These are phyloP conservation scores for Leccinum pachyderme DNA, from an alignment of 1,284 basidiomycete genomes.

Conservation along the genomic window DNA sequence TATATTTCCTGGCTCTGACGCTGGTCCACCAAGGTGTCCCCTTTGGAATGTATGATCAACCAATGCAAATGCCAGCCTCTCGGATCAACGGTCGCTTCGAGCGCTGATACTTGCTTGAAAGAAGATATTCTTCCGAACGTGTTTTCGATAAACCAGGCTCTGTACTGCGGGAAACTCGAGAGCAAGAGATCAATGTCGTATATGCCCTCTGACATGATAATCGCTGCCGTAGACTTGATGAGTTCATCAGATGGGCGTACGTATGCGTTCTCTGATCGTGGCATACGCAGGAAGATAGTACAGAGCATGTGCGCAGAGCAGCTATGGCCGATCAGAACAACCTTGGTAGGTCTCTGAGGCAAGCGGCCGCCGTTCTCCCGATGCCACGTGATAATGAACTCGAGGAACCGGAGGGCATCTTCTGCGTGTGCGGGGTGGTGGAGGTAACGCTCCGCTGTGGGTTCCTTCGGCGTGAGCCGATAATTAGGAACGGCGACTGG, in stretches of 20 bases:
- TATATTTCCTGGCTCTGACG: conserved; percentile 61
- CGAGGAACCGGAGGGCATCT: conserved; percentile 61
- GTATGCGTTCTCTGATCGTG: conserved; percentile 32
- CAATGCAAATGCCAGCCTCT: conserved; percentile 47
- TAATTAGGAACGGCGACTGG: conserved; percentile 75
- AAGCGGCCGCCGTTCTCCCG: conserved; percentile 15
- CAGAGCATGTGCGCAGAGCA: conserved; percentile 79
- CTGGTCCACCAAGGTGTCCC: conserved; percentile 66
- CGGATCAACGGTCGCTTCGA: conserved; percentile 38
- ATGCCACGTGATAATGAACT: conserved; percentile 46
- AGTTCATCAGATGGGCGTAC: conserved; percentile 44
- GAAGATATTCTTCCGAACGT: conserved; percentile 53
- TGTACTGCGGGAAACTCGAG: conserved; percentile 59
- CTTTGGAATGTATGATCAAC: conserved; percentile 70
- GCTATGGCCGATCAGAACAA: conserved; percentile 74
- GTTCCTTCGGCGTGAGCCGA: conserved; percentile 52
- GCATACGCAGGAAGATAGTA: conserved; percentile 61
- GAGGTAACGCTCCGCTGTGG: conserved; percentile 40
- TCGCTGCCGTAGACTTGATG: conserved; percentile 47
- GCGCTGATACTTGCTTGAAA: conserved; percentile 51
- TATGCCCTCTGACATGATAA: conserved; percentile 71
- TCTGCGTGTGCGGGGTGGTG: conserved; percentile 69
- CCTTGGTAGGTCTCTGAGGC: conserved; percentile 23
- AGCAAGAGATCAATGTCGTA: conserved; percentile 69
- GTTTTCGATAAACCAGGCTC: conserved; percentile 60